Base-by-base conservation (phyloP, 495 filamentous ascomycete species). In the Bacidia rubella region DNA sequence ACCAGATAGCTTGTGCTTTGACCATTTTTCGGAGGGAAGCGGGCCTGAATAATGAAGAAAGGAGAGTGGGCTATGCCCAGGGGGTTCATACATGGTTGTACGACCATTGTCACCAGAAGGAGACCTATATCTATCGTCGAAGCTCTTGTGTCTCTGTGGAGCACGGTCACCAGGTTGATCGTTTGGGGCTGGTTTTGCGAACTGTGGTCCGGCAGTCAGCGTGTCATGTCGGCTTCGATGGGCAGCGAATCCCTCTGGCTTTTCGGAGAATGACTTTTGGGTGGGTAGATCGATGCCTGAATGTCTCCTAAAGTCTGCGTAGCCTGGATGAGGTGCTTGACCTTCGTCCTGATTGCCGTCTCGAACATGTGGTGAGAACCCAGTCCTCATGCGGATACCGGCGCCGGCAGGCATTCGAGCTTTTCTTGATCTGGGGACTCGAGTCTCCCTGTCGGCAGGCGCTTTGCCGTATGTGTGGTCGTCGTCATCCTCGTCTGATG, bases 1-100 rank as follows among this genome's bases (percentile, higher is more conserved):
- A 15, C 29, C 47, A 24, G 51, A 54, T 22, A 52, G 54, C 54
- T 54, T 54, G 22, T 56, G 49, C 45, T 56, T 24, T 15, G 47
- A 60, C 54, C 57, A 60, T 41, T 27, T 56, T 20, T 51, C 32
- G 40, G 52, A 52, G 40, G 48, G 41, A 53, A 49, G 47, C 50
- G 45, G 4, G 41, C n/a, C 23, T 19, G 41, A 51, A 60, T 59
- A 56, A 52, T 50, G 43, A 49, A 53, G 35, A 52, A 41, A 58
- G 51, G 42, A 49, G 55, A 56, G 47, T 54, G 60, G 62, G 62
- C 29, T 55, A 52, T 57, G 60, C 62, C 57, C 55, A 56, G n/a
- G 43, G 43, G 54, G 21, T 19, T 52, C 59, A 54, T 62, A 62
- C 60, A 60, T 58, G 24, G 60, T 49, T 24, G 53, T 58, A 21